A percentile compares a stretch with the other conserved stretches of the same genome.
phyloP scores from a whole-genome alignment of 163 green algal species.

The Chlorella variabilis region DNA sequence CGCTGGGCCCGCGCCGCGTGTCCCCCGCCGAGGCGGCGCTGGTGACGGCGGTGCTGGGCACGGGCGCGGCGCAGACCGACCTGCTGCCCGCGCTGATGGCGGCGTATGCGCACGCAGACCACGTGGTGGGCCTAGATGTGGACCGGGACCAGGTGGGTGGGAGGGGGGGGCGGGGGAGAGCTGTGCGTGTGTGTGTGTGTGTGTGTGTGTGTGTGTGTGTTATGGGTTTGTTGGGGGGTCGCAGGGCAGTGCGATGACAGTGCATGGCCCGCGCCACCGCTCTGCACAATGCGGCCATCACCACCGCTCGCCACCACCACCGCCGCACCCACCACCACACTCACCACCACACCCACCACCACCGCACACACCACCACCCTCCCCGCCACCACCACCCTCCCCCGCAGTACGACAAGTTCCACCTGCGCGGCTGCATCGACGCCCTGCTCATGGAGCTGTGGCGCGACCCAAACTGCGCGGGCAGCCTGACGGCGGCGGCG shows the following conservation, averaged over 20 bases:
- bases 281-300: too few species aligned
- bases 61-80: constrained; percentile 52
- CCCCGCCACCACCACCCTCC: too few species aligned
- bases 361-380: too few species aligned
- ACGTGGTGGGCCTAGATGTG: constrained; percentile 86
- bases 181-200: not conserved
- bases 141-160: constrained; percentile 54
- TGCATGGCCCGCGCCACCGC: too few species aligned
- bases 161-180: too few species aligned
- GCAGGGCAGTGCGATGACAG: not conserved
- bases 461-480: constrained; percentile 53
- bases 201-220: too few species aligned
- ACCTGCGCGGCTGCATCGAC: constrained; percentile 69
- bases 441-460: constrained; percentile 78
- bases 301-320: too few species aligned
- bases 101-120: constrained; percentile 74
- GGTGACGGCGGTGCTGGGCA: constrained; percentile 59
- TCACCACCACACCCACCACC: too few species aligned
- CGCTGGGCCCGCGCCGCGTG: constrained; percentile 41
- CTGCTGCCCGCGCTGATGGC: constrained; percentile 81
- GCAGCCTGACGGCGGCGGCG: constrained; percentile 36
- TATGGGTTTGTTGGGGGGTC: not conserved
- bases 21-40: constrained; percentile 62
- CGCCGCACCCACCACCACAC: too few species aligned
- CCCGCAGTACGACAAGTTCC: constrained; percentile 77